Evolutionary conservation across 2,329 filamentous ascomycete species (phyloP).

Genomic region (Colletotrichum karsti): DNA sequence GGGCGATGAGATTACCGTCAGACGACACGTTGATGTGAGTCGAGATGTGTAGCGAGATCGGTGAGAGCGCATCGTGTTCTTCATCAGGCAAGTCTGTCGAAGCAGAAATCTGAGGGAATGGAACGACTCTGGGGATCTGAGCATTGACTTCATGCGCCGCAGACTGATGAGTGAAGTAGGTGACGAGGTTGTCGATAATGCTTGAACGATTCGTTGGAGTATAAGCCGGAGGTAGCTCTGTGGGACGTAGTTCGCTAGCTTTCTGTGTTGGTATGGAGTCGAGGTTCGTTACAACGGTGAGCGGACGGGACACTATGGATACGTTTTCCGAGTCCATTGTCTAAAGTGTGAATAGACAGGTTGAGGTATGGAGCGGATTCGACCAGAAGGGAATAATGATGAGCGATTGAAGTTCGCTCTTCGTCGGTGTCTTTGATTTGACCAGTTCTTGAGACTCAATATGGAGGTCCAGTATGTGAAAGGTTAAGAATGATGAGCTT

Average conservation of each 20-base stretch:
- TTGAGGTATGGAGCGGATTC: not conserved
- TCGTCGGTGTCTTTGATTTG: too few relatives aligned
- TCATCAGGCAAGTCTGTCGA: not conserved
- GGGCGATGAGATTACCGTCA: conserved; percentile 57
- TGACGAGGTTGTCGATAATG: conserved; percentile 70
- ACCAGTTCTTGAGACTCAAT: too few relatives aligned
- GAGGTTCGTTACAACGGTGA: not conserved
- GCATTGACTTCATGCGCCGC: not conserved
- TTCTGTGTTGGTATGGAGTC: not conserved
- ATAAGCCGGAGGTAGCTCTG: conserved; percentile 29
- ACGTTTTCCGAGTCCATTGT: not conserved
- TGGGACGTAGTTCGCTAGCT: not conserved
- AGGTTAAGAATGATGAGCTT: not conserved
- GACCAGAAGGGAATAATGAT: not conserved
- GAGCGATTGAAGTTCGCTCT: not conserved
- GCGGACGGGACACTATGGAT: not conserved
- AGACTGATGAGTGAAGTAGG: not conserved
- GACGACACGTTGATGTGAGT: conserved; percentile 55
- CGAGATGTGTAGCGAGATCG: conserved; percentile 57
- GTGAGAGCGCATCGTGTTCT: conserved; percentile 37
- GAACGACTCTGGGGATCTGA: not conserved
- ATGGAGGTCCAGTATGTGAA: not conserved
- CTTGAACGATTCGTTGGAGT: conserved; percentile 53
- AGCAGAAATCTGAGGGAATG: not conserved
- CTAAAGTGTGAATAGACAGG: too few relatives aligned